phyloP scores from a whole-genome alignment of 768 basidiomycete species.

The Rhizopogon salebrosus region DNA sequence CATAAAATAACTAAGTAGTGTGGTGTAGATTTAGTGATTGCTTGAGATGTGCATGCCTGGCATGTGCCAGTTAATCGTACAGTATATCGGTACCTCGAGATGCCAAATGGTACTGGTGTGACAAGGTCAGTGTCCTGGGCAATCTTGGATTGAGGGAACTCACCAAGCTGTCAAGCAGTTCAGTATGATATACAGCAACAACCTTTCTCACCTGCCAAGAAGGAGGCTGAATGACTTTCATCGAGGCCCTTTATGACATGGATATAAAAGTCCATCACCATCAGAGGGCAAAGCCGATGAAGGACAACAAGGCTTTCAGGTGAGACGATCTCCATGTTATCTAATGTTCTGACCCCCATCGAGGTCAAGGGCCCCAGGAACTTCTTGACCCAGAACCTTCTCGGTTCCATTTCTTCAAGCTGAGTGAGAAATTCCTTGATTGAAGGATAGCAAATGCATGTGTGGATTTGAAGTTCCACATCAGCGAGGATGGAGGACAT shows the following conservation, averaged over 20 bases:
- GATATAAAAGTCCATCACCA: constrained; percentile 6
- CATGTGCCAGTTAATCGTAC: no score
- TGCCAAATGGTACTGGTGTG: no score
- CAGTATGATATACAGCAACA: not conserved
- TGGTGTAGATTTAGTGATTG: no score
- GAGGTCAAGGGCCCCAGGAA: not conserved
- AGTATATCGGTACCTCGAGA: no score
- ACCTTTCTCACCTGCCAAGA: not conserved
- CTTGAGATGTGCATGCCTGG: no score
- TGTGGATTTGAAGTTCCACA: not conserved
- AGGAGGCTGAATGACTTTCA: not conserved
- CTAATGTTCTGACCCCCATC: not conserved
- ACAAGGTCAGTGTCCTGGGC: not conserved
- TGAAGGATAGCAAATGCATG: not conserved
- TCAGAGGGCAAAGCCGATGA: not conserved
- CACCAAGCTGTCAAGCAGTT: not conserved
- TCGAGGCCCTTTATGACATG: not conserved
- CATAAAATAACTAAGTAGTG: no score
- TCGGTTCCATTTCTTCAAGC: not conserved
- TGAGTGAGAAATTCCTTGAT: not conserved
- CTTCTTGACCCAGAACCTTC: not conserved
- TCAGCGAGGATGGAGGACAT: not conserved
- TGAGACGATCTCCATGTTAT: constrained; percentile 4
- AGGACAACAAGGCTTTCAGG: constrained; percentile 4
- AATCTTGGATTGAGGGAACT: not conserved